phyloP scores from a whole-genome alignment of 208 protist species.

The Porcisia hertigi region DNA sequence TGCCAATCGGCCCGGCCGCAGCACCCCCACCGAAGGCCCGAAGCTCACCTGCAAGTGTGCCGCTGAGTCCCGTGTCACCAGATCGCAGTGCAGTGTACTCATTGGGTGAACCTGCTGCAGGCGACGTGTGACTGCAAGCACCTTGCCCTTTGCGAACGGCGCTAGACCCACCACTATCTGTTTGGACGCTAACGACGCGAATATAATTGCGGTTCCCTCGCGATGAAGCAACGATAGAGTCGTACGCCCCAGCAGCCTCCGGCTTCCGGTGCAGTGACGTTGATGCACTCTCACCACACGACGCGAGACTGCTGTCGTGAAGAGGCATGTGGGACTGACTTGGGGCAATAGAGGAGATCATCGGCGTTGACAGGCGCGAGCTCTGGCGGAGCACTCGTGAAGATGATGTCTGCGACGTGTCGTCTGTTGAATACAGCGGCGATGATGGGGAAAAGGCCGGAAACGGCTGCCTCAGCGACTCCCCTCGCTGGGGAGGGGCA shows the following conservation, averaged over 20 bases:
- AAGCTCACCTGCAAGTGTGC: slow-evolving; percentile 14
- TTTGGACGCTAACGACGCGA: not conserved
- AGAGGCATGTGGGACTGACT: not conserved
- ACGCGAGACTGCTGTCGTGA: not conserved
- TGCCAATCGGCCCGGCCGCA: not conserved
- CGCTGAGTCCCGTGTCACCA: not conserved
- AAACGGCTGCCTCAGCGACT: not conserved
- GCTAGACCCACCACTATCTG: not conserved
- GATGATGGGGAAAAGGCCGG: not conserved
- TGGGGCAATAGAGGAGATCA: slow-evolving; percentile 10
- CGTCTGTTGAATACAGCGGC: not conserved
- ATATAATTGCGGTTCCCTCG: not conserved
- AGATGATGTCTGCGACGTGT: not conserved
- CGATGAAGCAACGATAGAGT: not conserved
- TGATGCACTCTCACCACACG: not conserved
- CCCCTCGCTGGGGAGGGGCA: not conserved
- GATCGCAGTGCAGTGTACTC: not conserved
- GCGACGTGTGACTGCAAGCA: not conserved
- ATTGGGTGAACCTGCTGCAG: not conserved
- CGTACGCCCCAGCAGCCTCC: not conserved
- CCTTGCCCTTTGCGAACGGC: not conserved
- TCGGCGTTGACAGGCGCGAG: slow-evolving; percentile 3
- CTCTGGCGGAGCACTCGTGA: not conserved
- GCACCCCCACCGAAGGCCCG: not conserved
- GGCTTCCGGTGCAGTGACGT: not conserved